phyloP scores from a whole-genome alignment of 2,329 filamentous ascomycete species.

The Arthrobotrys megalospora region DNA sequence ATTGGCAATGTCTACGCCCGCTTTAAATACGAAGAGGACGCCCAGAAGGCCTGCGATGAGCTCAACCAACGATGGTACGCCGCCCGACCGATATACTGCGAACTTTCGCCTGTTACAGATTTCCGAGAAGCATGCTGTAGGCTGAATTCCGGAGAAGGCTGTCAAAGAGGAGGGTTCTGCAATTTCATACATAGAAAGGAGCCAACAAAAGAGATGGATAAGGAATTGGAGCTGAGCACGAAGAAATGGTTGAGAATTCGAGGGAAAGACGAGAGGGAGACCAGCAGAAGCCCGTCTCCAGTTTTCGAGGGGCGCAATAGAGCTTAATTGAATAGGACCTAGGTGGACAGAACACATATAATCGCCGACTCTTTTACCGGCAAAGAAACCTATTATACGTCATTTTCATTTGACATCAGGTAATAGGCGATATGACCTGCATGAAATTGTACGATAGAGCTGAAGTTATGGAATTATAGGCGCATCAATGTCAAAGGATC shows the following conservation, averaged over 20 bases:
- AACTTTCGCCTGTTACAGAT: conserved; percentile 95
- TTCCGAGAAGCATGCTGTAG: conserved; percentile 98
- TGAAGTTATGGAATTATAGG: conserved; percentile 52
- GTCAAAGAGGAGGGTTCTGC: conserved; percentile 95
- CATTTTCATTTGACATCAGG: conserved; percentile 30
- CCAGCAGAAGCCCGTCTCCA: conserved; percentile 67
- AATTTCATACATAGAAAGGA: conserved; percentile 99
- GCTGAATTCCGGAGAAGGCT: conserved; percentile 93
- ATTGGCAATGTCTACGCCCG: conserved; percentile 99
- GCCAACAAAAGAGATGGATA: conserved; percentile 87
- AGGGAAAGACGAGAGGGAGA: conserved; percentile 86
- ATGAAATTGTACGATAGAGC: conserved; percentile 58
- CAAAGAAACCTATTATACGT: conserved; percentile 10
- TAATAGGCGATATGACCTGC: conserved; percentile 42
- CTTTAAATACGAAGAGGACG: conserved; percentile 99
- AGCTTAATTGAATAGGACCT: neutral
- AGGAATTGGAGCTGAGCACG: conserved; percentile 86
- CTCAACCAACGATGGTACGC: conserved; percentile 98
- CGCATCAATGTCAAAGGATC: conserved; percentile 29
- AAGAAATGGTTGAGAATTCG: conserved; percentile 96
- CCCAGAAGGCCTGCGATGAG: conserved; percentile 92
- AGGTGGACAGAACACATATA: neutral
- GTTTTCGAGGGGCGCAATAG: conserved; percentile 27
- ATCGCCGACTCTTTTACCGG: conserved; percentile 12
- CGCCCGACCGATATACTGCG: conserved; percentile 96